These are phyloP conservation scores for Penicillium riverlandense DNA, from an alignment of 495 filamentous ascomycete genomes.

Conservation along the genomic window DNA sequence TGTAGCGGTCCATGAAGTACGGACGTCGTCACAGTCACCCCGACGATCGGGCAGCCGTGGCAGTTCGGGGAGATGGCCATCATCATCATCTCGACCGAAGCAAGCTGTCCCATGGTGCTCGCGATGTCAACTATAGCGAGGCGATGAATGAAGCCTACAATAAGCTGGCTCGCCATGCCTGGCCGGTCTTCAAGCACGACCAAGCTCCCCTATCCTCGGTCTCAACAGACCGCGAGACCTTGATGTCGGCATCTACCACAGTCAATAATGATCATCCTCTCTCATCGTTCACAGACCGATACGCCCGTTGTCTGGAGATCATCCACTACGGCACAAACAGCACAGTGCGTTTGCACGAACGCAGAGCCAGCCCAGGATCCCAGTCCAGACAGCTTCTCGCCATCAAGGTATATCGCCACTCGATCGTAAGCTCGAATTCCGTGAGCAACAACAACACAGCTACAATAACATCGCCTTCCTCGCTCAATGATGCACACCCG, in stretches of 20 bases:
- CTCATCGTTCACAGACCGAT: slow-evolving; percentile 14
- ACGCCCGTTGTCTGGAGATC: slow-evolving; percentile 22
- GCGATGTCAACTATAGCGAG: neutral
- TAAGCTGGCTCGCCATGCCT: slow-evolving; percentile 1
- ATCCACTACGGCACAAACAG: slow-evolving; percentile 25
- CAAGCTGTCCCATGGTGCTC: slow-evolving; percentile 1
- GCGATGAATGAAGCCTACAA: neutral
- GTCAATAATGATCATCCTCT: no score
- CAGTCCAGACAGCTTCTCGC: slow-evolving; percentile 63
- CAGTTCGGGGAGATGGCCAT: slow-evolving; percentile 6
- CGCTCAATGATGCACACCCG: slow-evolving; percentile 59
- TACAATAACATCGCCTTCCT: slow-evolving; percentile 67
- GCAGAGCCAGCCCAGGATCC: neutral
- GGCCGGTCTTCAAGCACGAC: slow-evolving; percentile 2
- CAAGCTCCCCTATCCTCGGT: slow-evolving; percentile 4
- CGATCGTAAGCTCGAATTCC: slow-evolving; percentile 71
- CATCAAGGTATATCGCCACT: slow-evolving; percentile 86
- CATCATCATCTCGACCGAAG: slow-evolving; percentile 7
- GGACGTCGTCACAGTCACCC: slow-evolving; percentile 1
- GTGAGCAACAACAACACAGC: slow-evolving; percentile 55
- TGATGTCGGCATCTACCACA: slow-evolving; percentile 3
- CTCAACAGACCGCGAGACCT: slow-evolving; percentile 10
- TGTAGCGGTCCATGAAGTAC: slow-evolving; percentile 10
- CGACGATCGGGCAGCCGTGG: slow-evolving; percentile 5
- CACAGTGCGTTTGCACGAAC: slow-evolving; percentile 20